Base-by-base conservation (phyloP, 2,329 filamentous ascomycete species). In the Colletotrichum melonis region DNA sequence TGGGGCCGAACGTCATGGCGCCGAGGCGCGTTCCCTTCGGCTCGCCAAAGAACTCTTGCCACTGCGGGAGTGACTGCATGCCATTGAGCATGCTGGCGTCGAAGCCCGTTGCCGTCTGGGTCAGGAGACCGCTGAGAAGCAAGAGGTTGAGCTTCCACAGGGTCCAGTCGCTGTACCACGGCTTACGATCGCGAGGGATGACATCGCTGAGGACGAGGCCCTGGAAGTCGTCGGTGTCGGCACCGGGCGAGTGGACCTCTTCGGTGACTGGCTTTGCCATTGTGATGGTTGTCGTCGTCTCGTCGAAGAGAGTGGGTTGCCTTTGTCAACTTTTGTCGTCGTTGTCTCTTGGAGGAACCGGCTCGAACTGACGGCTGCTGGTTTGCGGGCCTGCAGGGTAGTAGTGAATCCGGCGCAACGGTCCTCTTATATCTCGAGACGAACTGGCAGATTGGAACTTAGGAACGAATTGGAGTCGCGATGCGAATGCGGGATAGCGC, bases 11-110 rank as follows among this genome's bases (percentile, higher is more conserved):
- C 7, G 42, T 49, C 42, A 49, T 49, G 42, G 42, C 42, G 19
- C 42, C 42, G 42, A 49, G 42, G 42, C 42, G 42, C 4, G 42
- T 49, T 49, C 42, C 42, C 9, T 49, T n/a, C 19, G 42, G 42
- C 19, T 49, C 42, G 19, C 42, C 42, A 22, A 49, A 49, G 42
- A 49, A 49, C 42, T 74, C 56, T 24, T 78, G 75, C 80, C 80
- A 82, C 49, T 81, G 76, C 0, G 77, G 77, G 3, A 82, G 74
- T 0, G 80, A 79, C 42, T 82, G 81, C 49, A 81, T 77, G 32
- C 80, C 80, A 57, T 82, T 82, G 2, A 82, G 74, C 79, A 81
- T 81, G 22, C 77, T 78, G 3, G 74, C 76, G n/a, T 82, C 81
- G 62, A 81, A 82, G 0, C 81, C 81, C 0, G 76, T 76, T 0